phyloP scores from a whole-genome alignment of 1,284 basidiomycete genomes.

The Microbotryum saponariae region DNA sequence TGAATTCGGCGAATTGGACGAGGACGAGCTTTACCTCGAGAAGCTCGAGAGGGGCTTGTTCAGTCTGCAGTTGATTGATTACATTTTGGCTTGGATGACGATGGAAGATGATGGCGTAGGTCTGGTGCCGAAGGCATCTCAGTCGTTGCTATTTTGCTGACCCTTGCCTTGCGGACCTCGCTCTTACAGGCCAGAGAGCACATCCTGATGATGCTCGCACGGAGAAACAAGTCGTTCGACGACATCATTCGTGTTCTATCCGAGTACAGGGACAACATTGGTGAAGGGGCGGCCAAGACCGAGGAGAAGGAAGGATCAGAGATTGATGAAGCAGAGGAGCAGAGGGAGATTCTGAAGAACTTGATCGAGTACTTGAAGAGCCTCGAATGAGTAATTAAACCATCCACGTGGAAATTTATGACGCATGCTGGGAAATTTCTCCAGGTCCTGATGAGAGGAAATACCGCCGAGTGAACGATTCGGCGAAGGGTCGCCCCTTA shows the following conservation, averaged over 20 bases:
- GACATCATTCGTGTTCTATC: constrained; percentile 59
- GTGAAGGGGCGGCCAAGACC: constrained; percentile 41
- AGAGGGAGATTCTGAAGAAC: constrained; percentile 60
- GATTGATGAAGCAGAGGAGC: constrained; percentile 38
- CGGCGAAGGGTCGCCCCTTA: no score
- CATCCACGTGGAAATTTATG: neutral
- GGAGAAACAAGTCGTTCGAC: constrained; percentile 58
- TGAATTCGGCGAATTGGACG: constrained; percentile 58
- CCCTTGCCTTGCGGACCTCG: neutral
- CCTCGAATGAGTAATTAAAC: constrained; percentile 6
- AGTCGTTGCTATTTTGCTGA: constrained; percentile 25
- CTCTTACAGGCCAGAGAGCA: constrained; percentile 61
- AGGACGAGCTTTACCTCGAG: constrained; percentile 71
- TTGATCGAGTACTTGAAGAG: constrained; percentile 56
- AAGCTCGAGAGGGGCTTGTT: constrained; percentile 79
- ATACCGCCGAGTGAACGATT: no score
- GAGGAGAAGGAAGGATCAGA: constrained; percentile 30
- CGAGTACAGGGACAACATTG: constrained; percentile 64
- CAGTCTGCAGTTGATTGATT: constrained; percentile 82
- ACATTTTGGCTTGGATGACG: constrained; percentile 84
- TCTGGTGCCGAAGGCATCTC: constrained; percentile 6
- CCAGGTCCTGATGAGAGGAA: no score
- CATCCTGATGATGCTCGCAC: constrained; percentile 60
- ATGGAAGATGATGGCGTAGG: constrained; percentile 98
- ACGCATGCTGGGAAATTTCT: no score